Evolutionary conservation across 2,329 filamentous ascomycete genomes (phyloP), one percentile per base, ranked within the genome.

Genomic region (Ascochyta viciae-villosae): DNA sequence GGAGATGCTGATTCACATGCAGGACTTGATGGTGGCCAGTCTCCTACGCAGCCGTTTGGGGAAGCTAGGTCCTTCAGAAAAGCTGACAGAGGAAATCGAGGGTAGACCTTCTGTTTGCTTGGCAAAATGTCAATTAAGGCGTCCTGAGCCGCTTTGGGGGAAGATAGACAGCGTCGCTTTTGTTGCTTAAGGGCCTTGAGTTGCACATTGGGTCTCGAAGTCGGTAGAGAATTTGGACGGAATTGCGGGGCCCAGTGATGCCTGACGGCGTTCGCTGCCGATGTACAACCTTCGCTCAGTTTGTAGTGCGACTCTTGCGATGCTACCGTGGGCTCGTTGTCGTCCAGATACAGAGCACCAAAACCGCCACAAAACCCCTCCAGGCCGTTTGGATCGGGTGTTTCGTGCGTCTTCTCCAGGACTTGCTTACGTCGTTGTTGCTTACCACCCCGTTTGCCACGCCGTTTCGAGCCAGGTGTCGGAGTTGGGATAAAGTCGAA

Each of bases 241-340:
- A 67, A 66, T 23, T 67, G 63, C 16, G 63, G 61, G n/a, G 60
- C 56, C 68, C 68, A 72, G 46, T 62, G 52, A 41, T 67, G 59
- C 34, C 60, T 54, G 10, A 67, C 54, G 15, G 41, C 45, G 12
- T 64, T 56, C 13, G 53, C 27, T 9, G 40, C 42, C 31, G 45
- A 42, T 3, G 27, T 37, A 40, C 33, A 46, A 12, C 41, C 31
- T 41, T 16, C 7, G 3, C 45, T 48, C 29, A 16, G 26, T 19
- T 44, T 16, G 16, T 24, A 10, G 15, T 44, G 31, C 22, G 34
- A n/a, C 12, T 31, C n/a, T 33, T 23, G 39, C 13, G 31, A 6
- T 46, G 31, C 29, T 22, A 34, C 12, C 40, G 29, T 16, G 10
- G 43, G 29, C 29, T 42, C 41, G 15, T 60, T 23, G 16, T 60